These are phyloP conservation scores for Paragyromitra xinjiangensis DNA, from an alignment of 495 filamentous ascomycete genomes.

Conservation along the genomic window DNA sequence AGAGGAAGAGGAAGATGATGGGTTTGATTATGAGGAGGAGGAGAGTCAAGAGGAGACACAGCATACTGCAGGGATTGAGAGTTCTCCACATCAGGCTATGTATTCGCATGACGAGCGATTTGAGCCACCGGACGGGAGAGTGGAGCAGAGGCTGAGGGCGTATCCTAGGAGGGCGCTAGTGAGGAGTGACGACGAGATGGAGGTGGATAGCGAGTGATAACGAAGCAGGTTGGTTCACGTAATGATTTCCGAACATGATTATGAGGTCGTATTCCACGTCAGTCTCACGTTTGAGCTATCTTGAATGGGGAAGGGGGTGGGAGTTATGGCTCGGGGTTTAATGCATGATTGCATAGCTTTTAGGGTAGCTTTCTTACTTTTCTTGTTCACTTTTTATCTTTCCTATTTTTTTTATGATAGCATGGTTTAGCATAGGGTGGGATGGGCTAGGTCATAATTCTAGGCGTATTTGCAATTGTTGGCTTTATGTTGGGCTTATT, in stretches of 20 bases:
- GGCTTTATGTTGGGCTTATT: not conserved
- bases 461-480: not conserved
- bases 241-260: constrained; percentile 5
- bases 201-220: constrained; percentile 55
- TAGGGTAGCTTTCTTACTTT: not conserved
- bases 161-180: constrained; percentile 37
- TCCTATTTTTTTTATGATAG: constrained; percentile 13
- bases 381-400: not conserved
- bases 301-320: not conserved
- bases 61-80: constrained; percentile 59
- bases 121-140: constrained; percentile 46
- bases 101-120: constrained; percentile 58
- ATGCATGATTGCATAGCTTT: not conserved
- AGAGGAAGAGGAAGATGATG: constrained; percentile 52
- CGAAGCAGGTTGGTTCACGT: not conserved
- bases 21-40: constrained; percentile 59
- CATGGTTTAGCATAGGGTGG: constrained; percentile 1
- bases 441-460: not conserved
- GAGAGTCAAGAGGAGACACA: constrained; percentile 60
- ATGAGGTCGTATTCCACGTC: not conserved
- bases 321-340: not conserved
- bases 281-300: not conserved
- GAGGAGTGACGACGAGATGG: constrained; percentile 56
- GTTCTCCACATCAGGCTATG: constrained; percentile 56
- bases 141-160: constrained; percentile 43